Percentiles rank a stretch among this genome's conserved stretches.
phyloP scores from a whole-genome alignment of 2,329 filamentous ascomycete genomes.

The Talaromyces sp. region DNA sequence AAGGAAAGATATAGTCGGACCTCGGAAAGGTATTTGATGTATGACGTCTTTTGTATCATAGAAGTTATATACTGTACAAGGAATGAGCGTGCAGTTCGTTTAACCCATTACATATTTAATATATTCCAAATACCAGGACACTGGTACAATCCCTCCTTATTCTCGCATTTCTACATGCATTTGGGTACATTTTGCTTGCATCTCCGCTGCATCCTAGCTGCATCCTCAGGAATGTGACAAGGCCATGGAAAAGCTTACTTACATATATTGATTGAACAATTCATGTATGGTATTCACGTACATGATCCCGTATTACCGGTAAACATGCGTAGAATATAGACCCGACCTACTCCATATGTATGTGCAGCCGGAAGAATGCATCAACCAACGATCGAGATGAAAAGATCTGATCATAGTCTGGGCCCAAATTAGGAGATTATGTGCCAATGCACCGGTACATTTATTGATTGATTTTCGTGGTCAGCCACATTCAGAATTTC shows the following conservation, averaged over 20 bases:
- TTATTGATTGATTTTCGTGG: conserved; percentile 2
- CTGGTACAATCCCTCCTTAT: not conserved
- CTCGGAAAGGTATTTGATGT: not conserved
- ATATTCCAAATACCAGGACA: not conserved
- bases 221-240: conserved; percentile 18
- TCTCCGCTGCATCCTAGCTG: not conserved
- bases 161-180: not conserved
- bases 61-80: not conserved
- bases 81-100: not conserved
- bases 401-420: not conserved
- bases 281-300: not conserved
- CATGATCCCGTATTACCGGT: not conserved
- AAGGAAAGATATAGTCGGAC: conserved; percentile 62
- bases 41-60: not conserved
- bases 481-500: conserved; percentile 1
- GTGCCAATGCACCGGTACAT: conserved; percentile 7
- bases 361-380: conserved; percentile 3
- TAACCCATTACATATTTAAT: not conserved
- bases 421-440: not conserved
- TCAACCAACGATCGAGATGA: not conserved
- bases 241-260: conserved; percentile 14
- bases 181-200: not conserved
- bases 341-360: not conserved
- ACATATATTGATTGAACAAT: conserved; percentile 1
- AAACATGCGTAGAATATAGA: not conserved